Evolutionary conservation across 352 stramenopile genomes (phyloP), one percentile per base, ranked within the genome.

Genomic region (Detonula confervacea): DNA sequence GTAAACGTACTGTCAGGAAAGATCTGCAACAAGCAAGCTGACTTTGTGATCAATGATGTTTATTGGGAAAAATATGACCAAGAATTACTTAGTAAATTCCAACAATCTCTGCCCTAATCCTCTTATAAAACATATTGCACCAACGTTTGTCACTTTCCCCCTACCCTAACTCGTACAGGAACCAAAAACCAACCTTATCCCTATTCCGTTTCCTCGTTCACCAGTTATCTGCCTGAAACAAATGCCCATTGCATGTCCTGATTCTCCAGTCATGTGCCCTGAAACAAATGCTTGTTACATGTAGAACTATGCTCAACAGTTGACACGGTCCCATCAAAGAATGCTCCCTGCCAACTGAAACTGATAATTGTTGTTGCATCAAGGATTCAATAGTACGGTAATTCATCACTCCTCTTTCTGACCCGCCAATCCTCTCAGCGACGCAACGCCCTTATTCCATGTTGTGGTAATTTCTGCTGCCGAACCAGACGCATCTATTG

Each of bases 361-460:
- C n/a, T n/a, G n/a, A n/a, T n/a, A n/a, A n/a, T n/a, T n/a, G n/a
- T n/a, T n/a, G n/a, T n/a, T n/a, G n/a, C n/a, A n/a, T n/a, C n/a
- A n/a, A n/a, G n/a, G n/a, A n/a, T n/a, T n/a, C n/a, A n/a, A n/a
- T n/a, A n/a, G n/a, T n/a, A n/a, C n/a, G n/a, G n/a, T n/a, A n/a
- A n/a, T n/a, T n/a, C n/a, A n/a, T 33, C 9, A 76, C 67, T 72
- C 42, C 35, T 76, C 69, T 20, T 77, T 83, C 44, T 74, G 61
- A 46, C 63, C 66, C 25, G 57, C 35, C 20, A 68, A 64, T 12
- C 55, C 62, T 52, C 68, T 68, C 25, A 80, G 51, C 22, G 42
- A 72, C 33, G 69, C 44, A 37, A 83, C 59, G 24, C 61, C 76
- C 39, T 75, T 83, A 56, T 83, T 83, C 76, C 76, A 83, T 42